Base-by-base conservation (phyloP, 139 green algal genomes). In the Chlorella sp. region DNA sequence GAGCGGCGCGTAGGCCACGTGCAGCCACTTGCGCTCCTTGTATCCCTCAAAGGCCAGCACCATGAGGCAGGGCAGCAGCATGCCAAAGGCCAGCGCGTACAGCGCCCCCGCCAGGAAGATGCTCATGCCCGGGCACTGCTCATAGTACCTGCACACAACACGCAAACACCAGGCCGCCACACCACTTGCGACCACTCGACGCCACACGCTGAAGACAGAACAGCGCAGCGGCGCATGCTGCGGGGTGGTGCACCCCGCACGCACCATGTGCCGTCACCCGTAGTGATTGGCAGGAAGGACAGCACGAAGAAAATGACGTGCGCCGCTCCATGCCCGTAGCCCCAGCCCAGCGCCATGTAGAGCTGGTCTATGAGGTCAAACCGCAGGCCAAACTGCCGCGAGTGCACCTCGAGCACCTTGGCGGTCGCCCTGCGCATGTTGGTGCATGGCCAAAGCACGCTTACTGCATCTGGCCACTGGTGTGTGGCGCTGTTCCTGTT, bases 301-400 rank as follows among this genome's bases (percentile, higher is more conserved):
- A 75, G 67, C 70, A 80, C 83, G 51, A 87, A 77, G 69, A 89
- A 83, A 22, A 85, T 61, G 26, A 72, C 74, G 69, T 89, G 80
- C 14, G 73, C 74, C 33, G 80, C 79, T 2, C 34, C 78, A 51
- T 89, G 84, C 14, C 84, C 84, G 27, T 77, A 86, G 65, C 84
- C 84, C 84, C 84, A 89, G 1, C 69, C 84, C 17, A 86, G n/a
- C 0, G 80, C 79, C n/a, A 89, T 70, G 77, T 85, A 84, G n/a
- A 89, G 68, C 31, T 76, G 60, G 74, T 89, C 84, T 1, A 86
- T 23, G 14, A 74, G 34, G 1, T 49, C 62, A 63, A 88, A 86
- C 20, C 72, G 42, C 17, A n/a, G 62, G 14, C 34, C 33, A 3
- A 17, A 17, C 33, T 32, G 6, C 3, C 24, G 24, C 5, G 65